Conservation (phyloP, 305 asterid species). For the Fraxinus floribunda region DNA sequence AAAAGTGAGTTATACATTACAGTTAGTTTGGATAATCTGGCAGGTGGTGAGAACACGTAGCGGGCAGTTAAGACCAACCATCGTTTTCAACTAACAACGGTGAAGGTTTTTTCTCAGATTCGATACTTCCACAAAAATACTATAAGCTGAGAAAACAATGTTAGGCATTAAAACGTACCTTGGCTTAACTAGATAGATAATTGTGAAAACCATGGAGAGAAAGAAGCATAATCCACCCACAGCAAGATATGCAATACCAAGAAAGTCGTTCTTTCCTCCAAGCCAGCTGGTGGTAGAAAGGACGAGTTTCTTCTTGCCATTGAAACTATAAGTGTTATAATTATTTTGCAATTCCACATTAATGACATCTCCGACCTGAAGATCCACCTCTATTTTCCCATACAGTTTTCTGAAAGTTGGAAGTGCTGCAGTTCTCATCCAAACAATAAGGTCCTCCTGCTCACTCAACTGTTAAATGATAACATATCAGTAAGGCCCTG, state of each 20-base stretch:
- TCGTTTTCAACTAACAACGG: background rate
- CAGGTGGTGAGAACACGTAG: background rate
- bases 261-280: slow-evolving; percentile 69
- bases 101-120: background rate
- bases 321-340: slow-evolving; percentile 65
- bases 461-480: slow-evolving; percentile 39
- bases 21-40: background rate
- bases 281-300: slow-evolving; percentile 74
- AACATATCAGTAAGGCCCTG: no score
- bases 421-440: slow-evolving; percentile 85
- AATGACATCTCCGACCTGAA: slow-evolving; percentile 36
- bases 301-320: slow-evolving; percentile 60
- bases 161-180: slow-evolving; percentile 31
- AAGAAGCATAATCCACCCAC: slow-evolving; percentile 63
- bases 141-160: background rate
- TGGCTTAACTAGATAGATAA: slow-evolving; percentile 55
- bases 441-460: slow-evolving; percentile 69
- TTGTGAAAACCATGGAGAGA: slow-evolving; percentile 47
- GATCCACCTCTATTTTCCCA: slow-evolving; percentile 68
- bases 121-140: background rate
- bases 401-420: slow-evolving; percentile 65
- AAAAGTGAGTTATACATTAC: background rate
- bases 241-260: slow-evolving; percentile 52
- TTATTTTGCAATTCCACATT: slow-evolving; percentile 49
- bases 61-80: background rate